Percentiles rank a stretch among this genome's conserved stretches.
Conservation (phyloP, 1,139 yeast genomes). For the Debaryomyces udenii region DNA sequence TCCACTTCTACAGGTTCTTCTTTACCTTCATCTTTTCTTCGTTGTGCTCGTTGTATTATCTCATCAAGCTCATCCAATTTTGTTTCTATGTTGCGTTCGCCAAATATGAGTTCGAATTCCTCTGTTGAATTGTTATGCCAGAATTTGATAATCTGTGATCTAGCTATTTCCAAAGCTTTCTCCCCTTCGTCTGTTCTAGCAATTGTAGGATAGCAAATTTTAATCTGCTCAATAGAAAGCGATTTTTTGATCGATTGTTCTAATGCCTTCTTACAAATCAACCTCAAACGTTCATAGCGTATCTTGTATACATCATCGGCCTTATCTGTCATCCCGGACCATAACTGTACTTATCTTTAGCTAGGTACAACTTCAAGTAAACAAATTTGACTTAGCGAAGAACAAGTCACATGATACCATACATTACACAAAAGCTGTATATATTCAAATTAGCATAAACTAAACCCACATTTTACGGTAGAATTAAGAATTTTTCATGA, state of each 20-base stretch:
- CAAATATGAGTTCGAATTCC: constrained; percentile 69
- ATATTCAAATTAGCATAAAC: too few relatives aligned
- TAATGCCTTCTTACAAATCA: constrained; percentile 67
- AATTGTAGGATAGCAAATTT: constrained; percentile 68
- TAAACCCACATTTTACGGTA: neutral
- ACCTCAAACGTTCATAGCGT: constrained; percentile 55
- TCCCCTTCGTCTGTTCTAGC: constrained; percentile 53
- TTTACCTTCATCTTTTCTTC: constrained; percentile 24
- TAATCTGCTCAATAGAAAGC: constrained; percentile 60
- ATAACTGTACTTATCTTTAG: neutral
- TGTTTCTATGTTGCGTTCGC: constrained; percentile 59
- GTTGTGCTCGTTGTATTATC: constrained; percentile 56
- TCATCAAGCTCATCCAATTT: constrained; percentile 70
- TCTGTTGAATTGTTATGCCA: constrained; percentile 61
- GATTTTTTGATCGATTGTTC: constrained; percentile 63
- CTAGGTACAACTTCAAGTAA: constrained; percentile 9
- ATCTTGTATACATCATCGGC: constrained; percentile 33
- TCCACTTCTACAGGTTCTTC: constrained; percentile 34
- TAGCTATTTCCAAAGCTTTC: constrained; percentile 56
- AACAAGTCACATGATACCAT: neutral
- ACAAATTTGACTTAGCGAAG: too few relatives aligned
- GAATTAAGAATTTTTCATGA: neutral
- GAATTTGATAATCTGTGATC: constrained; percentile 60
- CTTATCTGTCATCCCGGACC: constrained; percentile 11
- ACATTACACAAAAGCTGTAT: constrained; percentile 8